Base-by-base conservation (phyloP, 306 rosid species). In the Trifolium fragiferum region DNA sequence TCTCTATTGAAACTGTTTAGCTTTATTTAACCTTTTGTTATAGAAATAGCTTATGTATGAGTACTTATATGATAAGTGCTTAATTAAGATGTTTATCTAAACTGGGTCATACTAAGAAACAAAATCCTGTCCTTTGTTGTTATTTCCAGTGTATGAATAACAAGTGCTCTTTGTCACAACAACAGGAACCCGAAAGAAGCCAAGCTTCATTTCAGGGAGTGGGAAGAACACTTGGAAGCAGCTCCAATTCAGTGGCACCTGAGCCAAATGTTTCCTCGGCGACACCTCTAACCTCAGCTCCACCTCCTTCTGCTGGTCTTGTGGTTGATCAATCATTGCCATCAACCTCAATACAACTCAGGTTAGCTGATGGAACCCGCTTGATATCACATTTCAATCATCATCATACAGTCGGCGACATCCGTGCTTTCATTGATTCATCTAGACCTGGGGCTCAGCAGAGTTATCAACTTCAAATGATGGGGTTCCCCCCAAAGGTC, bases 281-380 rank as follows among this genome's bases (percentile, higher is more conserved):
- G 2, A 54, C 82, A 4, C 37, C 86, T 59, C 81, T 33, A 43
- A 83, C 46, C 70, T 13, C 90, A 61, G 86, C 86, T 38, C 75
- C 87, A 57, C 11, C 80, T 71, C 76, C 91, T 51, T 84, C 85
- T 16, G 58, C 69, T 1, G 86, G 80, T 12, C 72, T 88, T 21
- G 84, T 88, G 60, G 90, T 92, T 81, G 99, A 94, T 75, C 90
- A 90, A 35, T 73, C 87, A 8, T 55, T 89, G 84, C 97, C 97
- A 43, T 67, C 93, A 58, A 92, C 97, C 55, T 86, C 96, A 7
- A 69, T 94, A 82, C 99, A 94, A 82, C 81, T 94, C 64, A 88
- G 97, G 89, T 80, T 94, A 88, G 91, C 92, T 32, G 97, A 94
- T 72, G 99, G 99, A 49, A 86, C 89, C 77, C 96, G 99, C 82